phyloP scores from a whole-genome alignment of 176 grass and related monocot genomes.

The Luzula sylvatica region DNA sequence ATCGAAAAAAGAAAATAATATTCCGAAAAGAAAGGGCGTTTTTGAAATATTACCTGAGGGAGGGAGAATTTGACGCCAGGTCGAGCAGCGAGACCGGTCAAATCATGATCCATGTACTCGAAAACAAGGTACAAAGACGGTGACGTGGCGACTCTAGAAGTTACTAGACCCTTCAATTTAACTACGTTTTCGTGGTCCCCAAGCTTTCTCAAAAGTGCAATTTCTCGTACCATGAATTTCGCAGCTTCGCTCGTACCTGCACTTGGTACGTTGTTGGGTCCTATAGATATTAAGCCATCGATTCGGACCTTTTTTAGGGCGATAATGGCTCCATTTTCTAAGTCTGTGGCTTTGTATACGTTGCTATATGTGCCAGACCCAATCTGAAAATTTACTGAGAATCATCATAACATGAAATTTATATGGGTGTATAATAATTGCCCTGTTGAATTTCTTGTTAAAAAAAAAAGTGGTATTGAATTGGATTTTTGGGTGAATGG shows the following conservation, averaged over 20 bases:
- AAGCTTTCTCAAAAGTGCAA: slow-evolving; percentile 66
- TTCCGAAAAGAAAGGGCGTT: too few relatives aligned
- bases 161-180: slow-evolving; percentile 59
- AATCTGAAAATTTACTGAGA: slow-evolving; percentile 53
- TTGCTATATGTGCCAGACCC: slow-evolving; percentile 98
- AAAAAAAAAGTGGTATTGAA: too few relatives aligned
- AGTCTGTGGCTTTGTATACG: slow-evolving; percentile 92
- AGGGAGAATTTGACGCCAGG: slow-evolving; percentile 48
- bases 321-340: slow-evolving; percentile 51
- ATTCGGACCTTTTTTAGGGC: slow-evolving; percentile 92
- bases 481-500: too few relatives aligned
- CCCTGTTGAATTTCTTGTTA: too few relatives aligned
- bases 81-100: slow-evolving; percentile 48
- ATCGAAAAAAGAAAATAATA: too few relatives aligned
- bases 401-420: too few relatives aligned
- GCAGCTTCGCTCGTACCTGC: slow-evolving; percentile 42
- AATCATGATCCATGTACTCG: slow-evolving; percentile 98
- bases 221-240: slow-evolving; percentile 89
- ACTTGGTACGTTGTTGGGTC: background rate
- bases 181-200: slow-evolving; percentile 61
- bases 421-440: too few relatives aligned
- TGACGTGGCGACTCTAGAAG: slow-evolving; percentile 64
- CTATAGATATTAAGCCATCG: too few relatives aligned
- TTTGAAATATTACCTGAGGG: slow-evolving; percentile 65
- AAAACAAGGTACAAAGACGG: slow-evolving; percentile 86